Conservation (phyloP, 148 eudicot species). For the Polygonum aviculare region DNA sequence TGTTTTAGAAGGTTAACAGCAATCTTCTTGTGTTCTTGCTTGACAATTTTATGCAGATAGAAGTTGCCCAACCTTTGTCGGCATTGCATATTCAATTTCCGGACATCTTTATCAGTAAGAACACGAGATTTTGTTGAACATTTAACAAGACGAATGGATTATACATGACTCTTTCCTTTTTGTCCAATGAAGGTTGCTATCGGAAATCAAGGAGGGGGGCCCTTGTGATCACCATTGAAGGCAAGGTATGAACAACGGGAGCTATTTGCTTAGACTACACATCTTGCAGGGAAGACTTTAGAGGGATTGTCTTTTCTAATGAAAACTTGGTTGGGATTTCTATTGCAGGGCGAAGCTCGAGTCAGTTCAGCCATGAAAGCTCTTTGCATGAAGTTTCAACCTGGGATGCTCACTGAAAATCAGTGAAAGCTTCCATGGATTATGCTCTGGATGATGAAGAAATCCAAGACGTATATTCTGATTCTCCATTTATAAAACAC, state of each 20-base stretch:
- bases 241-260: slow-evolving; percentile 46
- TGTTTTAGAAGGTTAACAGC: not conserved
- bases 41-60: slow-evolving; percentile 41
- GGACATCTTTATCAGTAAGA: slow-evolving; percentile 70
- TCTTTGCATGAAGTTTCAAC: slow-evolving; percentile 41
- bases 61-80: slow-evolving; percentile 69
- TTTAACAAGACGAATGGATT: not conserved
- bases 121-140: not conserved
- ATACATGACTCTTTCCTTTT: not conserved
- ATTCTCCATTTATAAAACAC: not conserved
- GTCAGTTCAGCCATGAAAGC: slow-evolving; percentile 47
- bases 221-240: slow-evolving; percentile 59
- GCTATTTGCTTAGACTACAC: not conserved
- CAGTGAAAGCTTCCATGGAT: slow-evolving; percentile 10
- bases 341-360: slow-evolving; percentile 52
- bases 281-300: not conserved
- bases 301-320: not conserved
- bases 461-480: not conserved
- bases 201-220: slow-evolving; percentile 71
- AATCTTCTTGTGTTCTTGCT: not conserved
- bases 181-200: slow-evolving; percentile 49
- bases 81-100: slow-evolving; percentile 56
- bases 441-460: not conserved
- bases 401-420: slow-evolving; percentile 30
- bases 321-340: not conserved